A percentile compares a stretch with the other conserved stretches of the same genome.
Evolutionary conservation across 768 basidiomycete species (phyloP).

Genomic region (Leccinum uliginosum): DNA sequence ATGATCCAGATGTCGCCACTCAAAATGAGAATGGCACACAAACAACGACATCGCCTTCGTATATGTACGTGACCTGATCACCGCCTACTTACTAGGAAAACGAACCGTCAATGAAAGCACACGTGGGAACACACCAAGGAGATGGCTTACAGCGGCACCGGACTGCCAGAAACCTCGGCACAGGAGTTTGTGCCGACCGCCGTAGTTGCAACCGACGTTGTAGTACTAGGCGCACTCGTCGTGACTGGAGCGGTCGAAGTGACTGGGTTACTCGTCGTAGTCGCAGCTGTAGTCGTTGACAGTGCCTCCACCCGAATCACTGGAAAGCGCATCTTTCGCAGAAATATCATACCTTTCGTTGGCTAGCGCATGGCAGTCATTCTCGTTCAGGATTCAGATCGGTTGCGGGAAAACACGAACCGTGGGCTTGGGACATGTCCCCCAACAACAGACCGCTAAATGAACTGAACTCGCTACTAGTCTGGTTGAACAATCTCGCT

Average conservation of each 20-base stretch:
- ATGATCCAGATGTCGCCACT: constrained; percentile 51
- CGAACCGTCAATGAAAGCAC: not conserved
- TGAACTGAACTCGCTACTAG: constrained; percentile 35
- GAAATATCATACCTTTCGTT: constrained; percentile 56
- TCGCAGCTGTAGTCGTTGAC: not conserved
- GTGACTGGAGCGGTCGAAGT: constrained; percentile 19
- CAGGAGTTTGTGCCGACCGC: constrained; percentile 30
- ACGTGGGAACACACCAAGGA: not conserved
- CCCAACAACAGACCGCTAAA: constrained; percentile 45
- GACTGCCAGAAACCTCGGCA: constrained; percentile 40
- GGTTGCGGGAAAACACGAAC: constrained; percentile 20
- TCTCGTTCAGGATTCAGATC: not conserved
- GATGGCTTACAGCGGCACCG: constrained; percentile 32
- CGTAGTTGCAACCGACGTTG: constrained; percentile 5
- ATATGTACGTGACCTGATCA: constrained; percentile 41
- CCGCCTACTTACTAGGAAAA: constrained; percentile 41
- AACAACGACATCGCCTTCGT: constrained; percentile 2
- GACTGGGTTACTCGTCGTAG: constrained; percentile 21
- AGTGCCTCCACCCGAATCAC: constrained; percentile 33
- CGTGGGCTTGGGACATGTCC: constrained; percentile 44
- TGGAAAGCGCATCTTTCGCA: constrained; percentile 52
- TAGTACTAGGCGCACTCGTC: constrained; percentile 7
- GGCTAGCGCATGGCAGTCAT: constrained; percentile 25
- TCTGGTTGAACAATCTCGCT: constrained; percentile 88
- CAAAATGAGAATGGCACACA: not conserved